Evolutionary conservation across 2,329 filamentous ascomycete species (phyloP).

Genomic region (Fusarium floridanum): DNA sequence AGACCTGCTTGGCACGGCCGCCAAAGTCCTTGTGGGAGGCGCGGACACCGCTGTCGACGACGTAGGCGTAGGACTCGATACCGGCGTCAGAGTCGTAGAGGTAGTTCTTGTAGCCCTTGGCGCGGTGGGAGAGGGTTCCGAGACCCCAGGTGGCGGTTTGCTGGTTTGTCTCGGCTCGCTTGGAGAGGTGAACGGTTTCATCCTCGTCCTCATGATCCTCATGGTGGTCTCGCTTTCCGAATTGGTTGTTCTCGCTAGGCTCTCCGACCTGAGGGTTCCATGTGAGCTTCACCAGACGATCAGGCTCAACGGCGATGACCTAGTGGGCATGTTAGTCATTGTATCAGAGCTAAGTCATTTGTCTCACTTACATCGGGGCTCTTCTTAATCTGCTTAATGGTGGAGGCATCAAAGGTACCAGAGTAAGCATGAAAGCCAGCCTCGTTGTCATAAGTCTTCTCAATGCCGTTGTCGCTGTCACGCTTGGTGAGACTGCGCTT

Average conservation of each 20-base stretch:
- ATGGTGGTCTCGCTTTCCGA: background rate
- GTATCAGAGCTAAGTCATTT: too few species aligned
- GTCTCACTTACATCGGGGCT: conserved; percentile 56
- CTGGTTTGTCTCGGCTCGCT: conserved; percentile 47
- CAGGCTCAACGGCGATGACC: conserved; percentile 49
- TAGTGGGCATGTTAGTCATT: conserved; percentile 9
- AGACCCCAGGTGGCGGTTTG: conserved; percentile 49
- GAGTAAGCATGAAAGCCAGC: conserved; percentile 57
- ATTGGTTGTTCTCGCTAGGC: background rate
- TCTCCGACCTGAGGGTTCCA: conserved; percentile 27
- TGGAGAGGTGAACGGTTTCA: conserved; percentile 28
- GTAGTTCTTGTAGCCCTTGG: conserved; percentile 53
- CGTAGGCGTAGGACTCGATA: conserved; percentile 66
- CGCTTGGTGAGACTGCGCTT: conserved; percentile 66
- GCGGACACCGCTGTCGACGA: conserved; percentile 75
- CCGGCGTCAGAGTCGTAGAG: conserved; percentile 62
- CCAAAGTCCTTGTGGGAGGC: conserved; percentile 66
- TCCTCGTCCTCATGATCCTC: background rate
- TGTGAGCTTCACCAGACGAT: conserved; percentile 45
- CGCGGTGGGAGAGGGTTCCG: conserved; percentile 49
- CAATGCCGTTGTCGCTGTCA: conserved; percentile 52
- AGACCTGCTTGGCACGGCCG: conserved; percentile 59
- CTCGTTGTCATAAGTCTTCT: conserved; percentile 47
- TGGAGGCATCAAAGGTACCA: conserved; percentile 58
- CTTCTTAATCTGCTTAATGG: conserved; percentile 56